phyloP scores from a whole-genome alignment of 495 filamentous ascomycete genomes.

The Astrothelium macrocarpum region DNA sequence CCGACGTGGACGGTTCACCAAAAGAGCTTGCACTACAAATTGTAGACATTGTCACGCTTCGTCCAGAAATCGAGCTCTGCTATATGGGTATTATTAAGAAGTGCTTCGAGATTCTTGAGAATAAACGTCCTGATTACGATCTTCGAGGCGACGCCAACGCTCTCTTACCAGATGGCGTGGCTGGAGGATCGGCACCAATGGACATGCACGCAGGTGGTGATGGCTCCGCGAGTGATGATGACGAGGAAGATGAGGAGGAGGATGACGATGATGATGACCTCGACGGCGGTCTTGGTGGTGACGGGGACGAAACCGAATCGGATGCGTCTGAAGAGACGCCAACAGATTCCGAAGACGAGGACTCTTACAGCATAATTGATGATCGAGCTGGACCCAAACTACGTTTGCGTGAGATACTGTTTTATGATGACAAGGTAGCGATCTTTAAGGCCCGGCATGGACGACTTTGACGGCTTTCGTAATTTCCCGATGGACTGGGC shows the following conservation, averaged over 20 bases:
- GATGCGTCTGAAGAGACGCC: conserved; percentile 40
- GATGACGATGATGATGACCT: conserved; percentile 30
- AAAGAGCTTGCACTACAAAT: conserved; percentile 77
- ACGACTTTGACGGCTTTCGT: conserved; percentile 40
- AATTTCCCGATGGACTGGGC: neutral
- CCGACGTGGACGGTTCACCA: conserved; percentile 40
- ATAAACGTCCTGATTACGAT: conserved; percentile 40
- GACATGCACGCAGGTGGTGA: conserved; percentile 13
- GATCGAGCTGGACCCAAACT: conserved; percentile 45
- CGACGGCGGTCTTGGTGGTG: conserved; percentile 30
- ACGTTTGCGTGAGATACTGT: conserved; percentile 71
- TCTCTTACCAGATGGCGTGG: conserved; percentile 1
- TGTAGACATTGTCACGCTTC: conserved; percentile 72
- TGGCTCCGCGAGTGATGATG: conserved; percentile 27
- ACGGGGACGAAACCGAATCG: conserved; percentile 30
- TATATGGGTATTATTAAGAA: conserved; percentile 74
- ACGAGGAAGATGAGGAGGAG: conserved; percentile 36
- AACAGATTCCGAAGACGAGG: conserved; percentile 37
- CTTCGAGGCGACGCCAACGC: conserved; percentile 15
- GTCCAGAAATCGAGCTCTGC: conserved; percentile 74
- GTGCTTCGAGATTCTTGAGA: conserved; percentile 84
- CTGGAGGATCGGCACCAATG: neutral
- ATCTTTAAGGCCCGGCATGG: conserved; percentile 76
- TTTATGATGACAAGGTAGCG: conserved; percentile 80
- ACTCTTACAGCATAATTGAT: conserved; percentile 36